Percentiles rank a stretch among this genome's conserved stretches.
Evolutionary conservation across 1,139 yeast genomes (phyloP).

Genomic region (Yamadazyma atlantica): DNA sequence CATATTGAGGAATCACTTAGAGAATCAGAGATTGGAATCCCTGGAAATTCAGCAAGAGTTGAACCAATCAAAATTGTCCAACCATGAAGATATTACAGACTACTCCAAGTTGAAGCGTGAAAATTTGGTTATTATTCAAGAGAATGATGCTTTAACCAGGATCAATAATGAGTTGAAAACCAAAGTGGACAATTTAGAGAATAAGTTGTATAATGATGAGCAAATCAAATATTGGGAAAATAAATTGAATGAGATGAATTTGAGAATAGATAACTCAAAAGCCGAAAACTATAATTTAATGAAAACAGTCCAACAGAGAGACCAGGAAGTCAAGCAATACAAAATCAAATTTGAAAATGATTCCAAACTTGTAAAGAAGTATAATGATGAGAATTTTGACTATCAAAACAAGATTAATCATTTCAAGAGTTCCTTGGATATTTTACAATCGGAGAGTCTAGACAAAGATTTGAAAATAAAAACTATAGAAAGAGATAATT

Average conservation of each 20-base stretch:
- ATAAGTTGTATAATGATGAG: conserved; percentile 45
- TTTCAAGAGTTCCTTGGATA: conserved; percentile 33
- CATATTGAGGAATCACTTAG: conserved; percentile 38
- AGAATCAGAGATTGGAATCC: conserved; percentile 33
- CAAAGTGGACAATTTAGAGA: conserved; percentile 37
- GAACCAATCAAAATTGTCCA: conserved; percentile 32
- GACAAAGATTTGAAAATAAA: conserved; percentile 41
- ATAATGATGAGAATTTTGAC: conserved; percentile 49
- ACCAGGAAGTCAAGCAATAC: conserved; percentile 35
- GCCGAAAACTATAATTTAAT: conserved; percentile 32
- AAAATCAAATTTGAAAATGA: conserved; percentile 40
- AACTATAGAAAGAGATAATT: conserved; percentile 34
- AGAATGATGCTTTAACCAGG: conserved; percentile 41
- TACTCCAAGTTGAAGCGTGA: conserved; percentile 41
- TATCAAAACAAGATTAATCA: conserved; percentile 43
- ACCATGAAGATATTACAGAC: conserved; percentile 33
- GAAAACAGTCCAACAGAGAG: conserved; percentile 30
- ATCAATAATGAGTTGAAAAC: conserved; percentile 34
- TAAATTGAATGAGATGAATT: conserved; percentile 33
- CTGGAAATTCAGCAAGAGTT: conserved; percentile 35
- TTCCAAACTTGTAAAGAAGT: conserved; percentile 37
- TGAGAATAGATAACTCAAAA: conserved; percentile 31
- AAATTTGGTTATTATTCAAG: conserved; percentile 39
- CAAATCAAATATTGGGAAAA: conserved; percentile 47
- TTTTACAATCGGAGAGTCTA: conserved; percentile 37